phyloP scores from a whole-genome alignment of 2,329 filamentous ascomycete genomes.

The Ceratocystis lukuohia region DNA sequence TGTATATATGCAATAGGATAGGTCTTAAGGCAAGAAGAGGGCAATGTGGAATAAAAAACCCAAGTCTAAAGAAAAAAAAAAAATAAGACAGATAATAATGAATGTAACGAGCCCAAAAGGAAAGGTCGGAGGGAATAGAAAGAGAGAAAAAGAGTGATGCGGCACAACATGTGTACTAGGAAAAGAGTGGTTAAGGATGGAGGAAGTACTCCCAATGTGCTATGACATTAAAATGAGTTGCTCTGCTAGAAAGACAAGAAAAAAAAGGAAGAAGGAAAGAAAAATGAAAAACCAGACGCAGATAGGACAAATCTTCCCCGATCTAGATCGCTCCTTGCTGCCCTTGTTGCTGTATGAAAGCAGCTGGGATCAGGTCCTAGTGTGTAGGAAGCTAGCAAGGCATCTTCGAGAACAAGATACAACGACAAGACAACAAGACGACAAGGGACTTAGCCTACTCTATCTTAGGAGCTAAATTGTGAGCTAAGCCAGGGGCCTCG shows the following conservation, averaged over 20 bases:
- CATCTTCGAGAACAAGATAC: conserved; percentile 8
- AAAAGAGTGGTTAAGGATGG: not conserved
- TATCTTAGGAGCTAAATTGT: not conserved
- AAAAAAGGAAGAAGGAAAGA: not conserved
- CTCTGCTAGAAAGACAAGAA: not conserved
- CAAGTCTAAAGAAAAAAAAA: not conserved
- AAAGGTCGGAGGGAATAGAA: not conserved
- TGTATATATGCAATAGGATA: not conserved
- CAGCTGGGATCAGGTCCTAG: not conserved
- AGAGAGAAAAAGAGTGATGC: not conserved
- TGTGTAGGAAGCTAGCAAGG: not conserved
- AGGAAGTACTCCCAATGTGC: not conserved
- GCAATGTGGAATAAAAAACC: not conserved
- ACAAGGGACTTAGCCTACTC: not conserved
- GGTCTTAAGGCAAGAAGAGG: not conserved
- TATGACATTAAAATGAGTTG: conserved; percentile 6
- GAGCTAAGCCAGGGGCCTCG: not conserved
- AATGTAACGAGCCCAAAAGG: not conserved
- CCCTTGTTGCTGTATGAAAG: not conserved
- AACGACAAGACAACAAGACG: not conserved
- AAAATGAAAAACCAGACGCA: not conserved
- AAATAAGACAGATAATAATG: not conserved
- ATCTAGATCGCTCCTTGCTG: conserved; percentile 1
- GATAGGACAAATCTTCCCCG: not conserved
- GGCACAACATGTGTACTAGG: not conserved